Evolutionary conservation across 768 basidiomycete genomes (phyloP).

Genomic region (Lactarius sp.): DNA sequence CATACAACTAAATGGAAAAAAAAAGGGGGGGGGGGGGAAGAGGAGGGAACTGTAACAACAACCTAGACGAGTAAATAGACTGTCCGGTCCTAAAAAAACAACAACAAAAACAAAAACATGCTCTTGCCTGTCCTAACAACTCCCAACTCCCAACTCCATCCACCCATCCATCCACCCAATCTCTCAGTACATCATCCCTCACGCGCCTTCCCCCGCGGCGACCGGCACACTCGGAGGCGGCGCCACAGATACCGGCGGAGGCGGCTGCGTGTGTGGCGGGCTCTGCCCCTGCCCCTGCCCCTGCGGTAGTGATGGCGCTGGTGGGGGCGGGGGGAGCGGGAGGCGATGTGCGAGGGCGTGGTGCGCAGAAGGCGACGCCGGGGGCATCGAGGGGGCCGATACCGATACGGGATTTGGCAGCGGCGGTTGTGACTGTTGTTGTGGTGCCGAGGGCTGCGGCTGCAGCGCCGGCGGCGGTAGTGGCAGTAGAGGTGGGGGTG

Average conservation of each 20-base stretch:
- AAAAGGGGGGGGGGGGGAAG: too few relatives aligned
- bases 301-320: not conserved
- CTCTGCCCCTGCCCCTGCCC: not conserved
- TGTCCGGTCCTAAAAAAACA: too few relatives aligned
- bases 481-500: not conserved
- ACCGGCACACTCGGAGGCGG: constrained; percentile 16
- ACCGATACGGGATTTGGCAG: not conserved
- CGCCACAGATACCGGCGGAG: constrained; percentile 1
- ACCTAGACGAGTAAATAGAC: too few relatives aligned
- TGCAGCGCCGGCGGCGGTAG: not conserved
- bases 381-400: not conserved
- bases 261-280: not conserved
- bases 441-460: too few relatives aligned
- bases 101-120: not conserved
- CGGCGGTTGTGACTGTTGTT: not conserved
- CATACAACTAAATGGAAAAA: too few relatives aligned
- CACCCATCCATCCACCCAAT: too few relatives aligned
- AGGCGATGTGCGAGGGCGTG: constrained; percentile 16
- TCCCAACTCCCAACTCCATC: too few relatives aligned
- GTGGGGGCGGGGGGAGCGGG: not conserved
- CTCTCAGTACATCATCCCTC: not conserved
- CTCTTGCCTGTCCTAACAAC: not conserved
- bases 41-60: too few relatives aligned
- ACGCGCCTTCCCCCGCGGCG: constrained; percentile 16
- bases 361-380: not conserved